Conservation (phyloP, 768 basidiomycete genomes). For the Calocera viscosa region DNA sequence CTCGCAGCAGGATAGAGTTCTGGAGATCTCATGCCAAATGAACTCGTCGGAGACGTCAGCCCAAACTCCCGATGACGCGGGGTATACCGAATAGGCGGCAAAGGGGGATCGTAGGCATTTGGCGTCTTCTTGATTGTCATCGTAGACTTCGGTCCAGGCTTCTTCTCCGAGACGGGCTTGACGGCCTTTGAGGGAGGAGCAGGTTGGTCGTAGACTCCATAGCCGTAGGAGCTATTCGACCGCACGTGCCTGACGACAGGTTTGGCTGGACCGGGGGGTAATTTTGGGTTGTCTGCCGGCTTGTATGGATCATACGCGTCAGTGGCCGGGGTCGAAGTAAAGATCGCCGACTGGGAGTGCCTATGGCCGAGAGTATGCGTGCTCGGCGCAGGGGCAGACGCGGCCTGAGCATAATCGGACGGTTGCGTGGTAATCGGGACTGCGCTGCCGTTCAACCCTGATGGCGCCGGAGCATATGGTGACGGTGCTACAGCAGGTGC, state of each 20-base stretch:
- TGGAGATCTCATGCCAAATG: not conserved
- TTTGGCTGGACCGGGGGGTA: not conserved
- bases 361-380: not conserved
- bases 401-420: not conserved
- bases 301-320: slow-evolving; percentile 16
- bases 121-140: slow-evolving; percentile 32
- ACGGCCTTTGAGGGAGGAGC: not conserved
- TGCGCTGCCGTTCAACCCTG: not conserved
- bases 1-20: slow-evolving; percentile 5
- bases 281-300: slow-evolving; percentile 14
- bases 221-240: not conserved
- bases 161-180: not conserved
- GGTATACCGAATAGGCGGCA: slow-evolving; percentile 33
- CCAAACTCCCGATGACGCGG: slow-evolving; percentile 11
- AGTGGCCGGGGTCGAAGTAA: slow-evolving; percentile 21
- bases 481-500: not conserved
- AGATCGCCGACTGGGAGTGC: slow-evolving; percentile 12
- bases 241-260: not conserved
- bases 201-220: not conserved
- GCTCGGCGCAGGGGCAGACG: not conserved
- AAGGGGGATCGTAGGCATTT: slow-evolving; percentile 69
- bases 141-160: not conserved
- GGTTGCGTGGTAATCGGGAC: not conserved
- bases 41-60: slow-evolving; percentile 10
- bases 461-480: not conserved